These are phyloP conservation scores for Colletotrichum tamarilloi DNA, from an alignment of 2,329 filamentous ascomycete species.

Conservation along the genomic window DNA sequence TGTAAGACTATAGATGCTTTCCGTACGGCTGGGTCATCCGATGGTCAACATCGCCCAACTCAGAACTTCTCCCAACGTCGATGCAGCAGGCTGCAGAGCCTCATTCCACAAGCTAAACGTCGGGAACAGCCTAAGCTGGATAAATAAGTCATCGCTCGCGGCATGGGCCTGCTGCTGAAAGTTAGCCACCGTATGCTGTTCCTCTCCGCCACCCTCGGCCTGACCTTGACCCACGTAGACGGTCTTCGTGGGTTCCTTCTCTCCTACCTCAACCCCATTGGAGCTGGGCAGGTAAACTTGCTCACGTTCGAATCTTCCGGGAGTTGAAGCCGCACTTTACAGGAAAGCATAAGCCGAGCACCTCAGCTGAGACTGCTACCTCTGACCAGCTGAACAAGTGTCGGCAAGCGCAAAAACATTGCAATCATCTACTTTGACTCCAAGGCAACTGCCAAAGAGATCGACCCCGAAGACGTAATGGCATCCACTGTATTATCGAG, in stretches of 20 bases:
- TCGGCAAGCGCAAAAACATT: not conserved
- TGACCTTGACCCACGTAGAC: not conserved
- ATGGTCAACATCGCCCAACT: not conserved
- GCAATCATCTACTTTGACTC: not conserved
- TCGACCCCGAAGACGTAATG: not conserved
- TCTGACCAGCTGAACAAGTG: not conserved
- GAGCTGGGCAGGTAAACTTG: not conserved
- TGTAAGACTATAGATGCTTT: not conserved
- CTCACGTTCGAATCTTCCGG: not conserved
- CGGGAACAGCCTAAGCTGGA: not conserved
- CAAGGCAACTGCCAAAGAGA: not conserved
- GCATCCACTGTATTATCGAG: constrained; percentile 11
- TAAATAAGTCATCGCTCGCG: not conserved
- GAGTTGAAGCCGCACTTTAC: not conserved
- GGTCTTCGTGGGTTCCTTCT: not conserved
- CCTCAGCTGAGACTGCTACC: not conserved
- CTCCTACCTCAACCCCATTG: not conserved
- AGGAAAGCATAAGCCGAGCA: not conserved
- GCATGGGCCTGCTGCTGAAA: no score
- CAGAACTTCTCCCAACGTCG: not conserved
- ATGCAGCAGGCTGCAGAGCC: constrained; percentile 7
- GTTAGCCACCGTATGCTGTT: not conserved
- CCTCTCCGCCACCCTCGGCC: no score
- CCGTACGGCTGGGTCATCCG: not conserved
- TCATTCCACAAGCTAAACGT: not conserved